Evolutionary conservation across 1,139 yeast species (phyloP), one percentile per base, ranked within the genome.

Genomic region (Geotrichum bryndzae): DNA sequence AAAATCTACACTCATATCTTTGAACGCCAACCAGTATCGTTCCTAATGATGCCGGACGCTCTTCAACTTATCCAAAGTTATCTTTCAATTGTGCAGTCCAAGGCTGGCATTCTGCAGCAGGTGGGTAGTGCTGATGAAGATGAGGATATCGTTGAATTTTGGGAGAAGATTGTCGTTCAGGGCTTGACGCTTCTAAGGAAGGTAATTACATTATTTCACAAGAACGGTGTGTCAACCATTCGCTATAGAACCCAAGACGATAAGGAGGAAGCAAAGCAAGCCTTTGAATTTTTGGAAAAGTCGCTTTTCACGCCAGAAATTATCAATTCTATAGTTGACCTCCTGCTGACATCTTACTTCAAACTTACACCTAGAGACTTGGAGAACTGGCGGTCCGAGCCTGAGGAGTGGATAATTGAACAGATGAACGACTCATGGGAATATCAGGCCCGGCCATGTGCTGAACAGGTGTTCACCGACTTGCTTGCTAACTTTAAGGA

Each of bases 371-470:
- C 92, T 0, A 75, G 82, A 0, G 98, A 92, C 70, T 75, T 92
- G 57, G 96, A 88, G 67, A 78, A 83, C 56, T 94, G 98, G 98
- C 74, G 79, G 15, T 74, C 82, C 45, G 96, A 90, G 64, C 97
- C 98, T 0, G 98, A 91, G 73, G 97, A 90, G 70, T 94, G 96
- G 90, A 85, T 90, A 45, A 85, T 85, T 66, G 96, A 89, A 70
- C 96, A 91, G 67, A 77, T 86, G 62, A 82, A 87, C 53, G 79
- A 85, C 7, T 86, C 89, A 68, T 90, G 90, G 85, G 97, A 92
- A 70, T 90, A 79, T 70, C 94, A 90, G 70, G 80, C 91, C 6
- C 80, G 96, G 60, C 92, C 96, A 1, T 90, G 97, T 73, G 91
- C 96, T 0, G 97, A 91, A 67, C 85, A 86, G 68, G 85, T 90